phyloP scores from a whole-genome alignment of 805 yeast species.

The Candida sithepensis region DNA sequence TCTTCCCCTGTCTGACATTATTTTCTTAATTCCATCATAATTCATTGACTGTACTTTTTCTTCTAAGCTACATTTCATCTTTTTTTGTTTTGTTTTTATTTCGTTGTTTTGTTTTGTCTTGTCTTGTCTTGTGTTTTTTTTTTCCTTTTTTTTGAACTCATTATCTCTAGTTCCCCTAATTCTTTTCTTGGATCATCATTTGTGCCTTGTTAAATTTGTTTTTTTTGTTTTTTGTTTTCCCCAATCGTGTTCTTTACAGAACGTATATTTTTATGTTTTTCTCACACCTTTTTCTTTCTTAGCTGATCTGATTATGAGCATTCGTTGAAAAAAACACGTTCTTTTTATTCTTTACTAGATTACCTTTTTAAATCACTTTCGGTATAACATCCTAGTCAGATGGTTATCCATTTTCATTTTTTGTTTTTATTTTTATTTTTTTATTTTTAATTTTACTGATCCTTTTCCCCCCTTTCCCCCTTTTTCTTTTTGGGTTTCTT shows the following conservation, averaged over 20 bases:
- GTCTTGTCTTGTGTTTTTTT: no score
- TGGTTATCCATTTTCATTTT: no score
- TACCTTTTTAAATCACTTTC: background rate
- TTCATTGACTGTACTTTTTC: slow-evolving; percentile 2
- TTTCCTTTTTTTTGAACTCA: no score
- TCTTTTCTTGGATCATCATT: no score
- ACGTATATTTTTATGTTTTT: background rate
- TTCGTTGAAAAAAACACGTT: background rate
- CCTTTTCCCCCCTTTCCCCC: background rate
- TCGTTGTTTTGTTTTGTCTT: no score
- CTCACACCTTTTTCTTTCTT: background rate
- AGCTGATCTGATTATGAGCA: no score
- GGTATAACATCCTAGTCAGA: no score
- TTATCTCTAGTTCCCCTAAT: no score
- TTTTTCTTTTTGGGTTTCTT: background rate
- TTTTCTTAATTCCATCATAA: no score
- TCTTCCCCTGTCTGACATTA: background rate
- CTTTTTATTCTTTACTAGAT: background rate
- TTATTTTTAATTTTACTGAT: background rate
- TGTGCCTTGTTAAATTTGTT: background rate
- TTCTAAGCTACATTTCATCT: background rate
- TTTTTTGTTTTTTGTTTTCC: background rate
- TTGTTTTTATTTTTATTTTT: background rate
- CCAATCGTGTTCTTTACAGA: background rate
- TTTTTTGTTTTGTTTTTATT: background rate